A percentile compares a stretch with the other conserved stretches of the same genome.
Evolutionary conservation across 2,329 filamentous ascomycete species (phyloP).

Genomic region (Cercospora citrullina): DNA sequence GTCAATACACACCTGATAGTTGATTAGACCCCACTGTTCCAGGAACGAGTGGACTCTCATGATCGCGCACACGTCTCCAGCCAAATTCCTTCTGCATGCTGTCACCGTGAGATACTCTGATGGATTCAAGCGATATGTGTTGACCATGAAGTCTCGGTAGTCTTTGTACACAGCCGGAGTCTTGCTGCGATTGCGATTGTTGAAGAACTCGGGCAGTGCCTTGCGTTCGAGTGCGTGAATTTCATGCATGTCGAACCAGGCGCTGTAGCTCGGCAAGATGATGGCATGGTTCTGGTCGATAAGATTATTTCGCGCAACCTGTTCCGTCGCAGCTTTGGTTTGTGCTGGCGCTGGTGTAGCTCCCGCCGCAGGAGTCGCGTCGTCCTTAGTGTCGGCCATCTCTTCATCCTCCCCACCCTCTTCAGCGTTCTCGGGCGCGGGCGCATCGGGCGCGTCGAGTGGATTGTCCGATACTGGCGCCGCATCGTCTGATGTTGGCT

Average conservation of each 20-base stretch:
- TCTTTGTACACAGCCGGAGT: conserved; percentile 97
- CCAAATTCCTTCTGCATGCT: conserved; percentile 89
- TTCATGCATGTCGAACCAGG: conserved; percentile 97
- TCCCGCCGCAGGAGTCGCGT: conserved; percentile 33
- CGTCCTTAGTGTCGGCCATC: conserved; percentile 63
- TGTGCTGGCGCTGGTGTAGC: conserved; percentile 49
- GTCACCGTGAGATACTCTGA: conserved; percentile 96
- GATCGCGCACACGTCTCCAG: conserved; percentile 96
- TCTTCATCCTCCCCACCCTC: conserved; percentile 37
- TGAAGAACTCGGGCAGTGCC: conserved; percentile 96
- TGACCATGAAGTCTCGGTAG: conserved; percentile 99
- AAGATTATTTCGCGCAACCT: conserved; percentile 85
- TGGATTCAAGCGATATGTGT: conserved; percentile 95
- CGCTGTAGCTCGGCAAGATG: conserved; percentile 94
- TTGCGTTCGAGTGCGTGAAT: conserved; percentile 92
- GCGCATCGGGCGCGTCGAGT: conserved; percentile 41
- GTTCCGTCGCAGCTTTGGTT: conserved; percentile 78
- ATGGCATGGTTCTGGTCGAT: conserved; percentile 93
- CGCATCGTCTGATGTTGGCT: conserved; percentile 22
- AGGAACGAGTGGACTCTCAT: conserved; percentile 98
- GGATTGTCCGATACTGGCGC: conserved; percentile 42
- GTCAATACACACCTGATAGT: conserved; percentile 74
- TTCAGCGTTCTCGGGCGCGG: conserved; percentile 38
- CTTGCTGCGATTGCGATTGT: conserved; percentile 96
- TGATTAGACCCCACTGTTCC: conserved; percentile 98